Evolutionary conservation across 257 asterid genomes (phyloP).

Genomic region (Nicotiana noctiflora): DNA sequence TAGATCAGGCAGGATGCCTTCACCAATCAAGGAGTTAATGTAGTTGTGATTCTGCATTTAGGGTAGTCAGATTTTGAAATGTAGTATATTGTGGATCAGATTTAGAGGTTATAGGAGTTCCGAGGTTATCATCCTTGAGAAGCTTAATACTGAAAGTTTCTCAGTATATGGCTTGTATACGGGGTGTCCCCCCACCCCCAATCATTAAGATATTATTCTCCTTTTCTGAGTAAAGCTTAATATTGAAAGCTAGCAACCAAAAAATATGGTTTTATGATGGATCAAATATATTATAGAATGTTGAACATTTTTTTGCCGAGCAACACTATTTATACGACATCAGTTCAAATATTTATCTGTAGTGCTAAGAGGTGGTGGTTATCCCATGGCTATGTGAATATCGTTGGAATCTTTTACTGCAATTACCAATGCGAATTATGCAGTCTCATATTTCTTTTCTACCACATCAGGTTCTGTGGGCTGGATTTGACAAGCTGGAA

Average conservation of each 20-base stretch:
- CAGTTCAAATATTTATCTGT: neutral
- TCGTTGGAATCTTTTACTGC: neutral
- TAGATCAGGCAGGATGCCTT: neutral
- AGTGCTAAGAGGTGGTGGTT: neutral
- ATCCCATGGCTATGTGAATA: neutral
- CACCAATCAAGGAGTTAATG: neutral
- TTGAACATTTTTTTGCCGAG: neutral
- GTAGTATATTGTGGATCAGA: neutral
- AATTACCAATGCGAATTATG: neutral
- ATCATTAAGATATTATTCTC: neutral
- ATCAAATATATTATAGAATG: neutral
- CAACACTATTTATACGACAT: neutral
- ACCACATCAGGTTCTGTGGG: slow-evolving; percentile 64
- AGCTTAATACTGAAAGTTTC: neutral
- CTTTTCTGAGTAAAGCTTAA: neutral
- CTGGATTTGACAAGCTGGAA: slow-evolving; percentile 50
- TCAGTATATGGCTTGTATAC: neutral
- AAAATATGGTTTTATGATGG: neutral
- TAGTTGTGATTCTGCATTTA: neutral
- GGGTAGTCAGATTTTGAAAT: neutral
- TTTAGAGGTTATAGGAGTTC: neutral
- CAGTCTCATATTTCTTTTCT: slow-evolving; percentile 3
- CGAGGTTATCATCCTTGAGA: neutral
- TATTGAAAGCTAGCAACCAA: neutral
- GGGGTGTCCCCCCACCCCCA: too few relatives aligned